Conservation (phyloP, 352 stramenopile species). For the Globisporangium viniferum region DNA sequence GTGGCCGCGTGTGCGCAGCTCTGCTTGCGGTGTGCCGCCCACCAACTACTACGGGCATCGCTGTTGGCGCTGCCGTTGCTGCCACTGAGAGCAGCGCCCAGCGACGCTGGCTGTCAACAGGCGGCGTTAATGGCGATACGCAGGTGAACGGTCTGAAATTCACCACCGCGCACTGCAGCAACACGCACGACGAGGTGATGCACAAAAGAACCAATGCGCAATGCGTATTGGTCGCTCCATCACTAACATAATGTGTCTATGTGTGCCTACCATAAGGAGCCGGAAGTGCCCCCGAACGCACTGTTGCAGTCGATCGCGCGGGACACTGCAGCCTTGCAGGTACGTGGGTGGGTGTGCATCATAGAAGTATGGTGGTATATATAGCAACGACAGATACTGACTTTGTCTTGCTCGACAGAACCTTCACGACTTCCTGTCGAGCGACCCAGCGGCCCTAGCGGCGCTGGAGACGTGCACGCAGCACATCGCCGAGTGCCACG, state of each 20-base stretch:
- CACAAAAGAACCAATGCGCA: not conserved
- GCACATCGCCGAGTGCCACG: constrained; percentile 41
- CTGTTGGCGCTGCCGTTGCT: not conserved
- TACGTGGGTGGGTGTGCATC: not conserved
- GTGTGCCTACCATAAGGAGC: not conserved
- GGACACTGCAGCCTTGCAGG: constrained; percentile 18
- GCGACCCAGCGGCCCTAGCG: constrained; percentile 21
- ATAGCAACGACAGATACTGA: not conserved
- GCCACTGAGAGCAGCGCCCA: not conserved
- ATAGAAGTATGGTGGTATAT: not conserved
- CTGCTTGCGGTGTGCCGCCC: not conserved
- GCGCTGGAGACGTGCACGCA: constrained; percentile 32
- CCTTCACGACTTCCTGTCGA: constrained; percentile 32
- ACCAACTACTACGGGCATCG: not conserved
- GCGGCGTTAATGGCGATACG: not conserved
- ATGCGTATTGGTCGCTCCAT: not conserved
- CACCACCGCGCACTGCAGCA: not conserved
- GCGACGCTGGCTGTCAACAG: not conserved
- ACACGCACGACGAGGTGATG: not conserved
- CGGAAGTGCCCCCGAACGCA: not conserved
- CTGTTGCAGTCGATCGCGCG: constrained; percentile 19
- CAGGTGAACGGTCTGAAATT: not conserved
- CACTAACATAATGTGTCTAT: not conserved
- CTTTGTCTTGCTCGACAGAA: constrained; percentile 21
- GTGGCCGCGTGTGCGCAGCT: not conserved